Evolutionary conservation across 1,284 basidiomycete genomes (phyloP), one percentile per base, ranked within the genome.

Genomic region (Leccinum solheimii): DNA sequence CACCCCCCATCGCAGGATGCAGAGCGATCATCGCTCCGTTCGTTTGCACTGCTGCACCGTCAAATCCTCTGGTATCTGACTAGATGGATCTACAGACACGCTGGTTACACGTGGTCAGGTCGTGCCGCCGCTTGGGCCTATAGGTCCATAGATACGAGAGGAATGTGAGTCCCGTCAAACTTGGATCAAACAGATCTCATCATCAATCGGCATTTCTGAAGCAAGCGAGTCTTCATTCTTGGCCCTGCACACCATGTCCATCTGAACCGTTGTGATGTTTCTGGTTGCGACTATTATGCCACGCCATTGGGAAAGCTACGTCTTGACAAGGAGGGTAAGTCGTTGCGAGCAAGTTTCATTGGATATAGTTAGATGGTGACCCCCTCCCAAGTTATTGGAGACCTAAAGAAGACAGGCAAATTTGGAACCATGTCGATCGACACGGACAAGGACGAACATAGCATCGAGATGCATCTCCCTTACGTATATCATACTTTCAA

Each of bases 11-110:
- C 60, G 70, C 78, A 43, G 84, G 87, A 13, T 93, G 90, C 72
- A 97, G 94, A 76, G 97, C 95, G 9, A 84, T 99, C 72, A 97
- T 99, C 61, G 96, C 91, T n/a, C 97, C 97, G 94, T 97, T 69
- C 67, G 90, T 78, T 27, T 61, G 45, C 60, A 51, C 43, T 23
- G 38, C 43, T 45, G 8, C 63, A 34, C 66, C 55, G 32, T 56
- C 34, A 34, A 36, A 62, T 10, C 36, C 32, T 53, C 19, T 54
- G 21, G n/a, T 58, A 45, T 50, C 68, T 64, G 63, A 66, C 23
- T 45, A 10, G 32, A 54, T 32, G 49, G 3, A 59, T 63, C 10
- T 34, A 16, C 69, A 97, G 95, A 3, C 97, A 99, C 76, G 97
- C 97, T 1, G 97, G 97, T 4, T 98, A 97, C 76, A 84, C 88